These are phyloP conservation scores for Pleurotus tuoliensis DNA, from an alignment of 768 basidiomycete species.

Conservation along the genomic window DNA sequence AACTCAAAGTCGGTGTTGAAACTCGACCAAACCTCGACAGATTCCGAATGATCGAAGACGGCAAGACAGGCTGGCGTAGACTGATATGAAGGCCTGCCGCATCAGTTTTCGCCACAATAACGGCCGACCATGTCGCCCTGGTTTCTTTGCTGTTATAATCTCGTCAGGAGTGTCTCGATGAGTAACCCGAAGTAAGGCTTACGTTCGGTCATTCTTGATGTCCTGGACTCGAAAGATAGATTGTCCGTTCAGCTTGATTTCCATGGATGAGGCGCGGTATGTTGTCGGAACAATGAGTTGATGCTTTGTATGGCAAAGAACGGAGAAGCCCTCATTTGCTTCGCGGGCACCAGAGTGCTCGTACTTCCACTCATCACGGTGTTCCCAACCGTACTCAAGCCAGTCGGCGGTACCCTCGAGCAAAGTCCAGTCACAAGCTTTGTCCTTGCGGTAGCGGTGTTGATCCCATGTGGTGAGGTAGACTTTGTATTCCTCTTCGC, in stretches of 20 bases:
- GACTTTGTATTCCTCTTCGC: conserved; percentile 12
- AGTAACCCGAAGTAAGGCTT: neutral
- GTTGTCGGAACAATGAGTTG: conserved; percentile 9
- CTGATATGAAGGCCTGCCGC: conserved; percentile 7
- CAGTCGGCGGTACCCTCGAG: conserved; percentile 5
- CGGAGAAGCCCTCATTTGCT: neutral
- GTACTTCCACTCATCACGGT: conserved; percentile 13
- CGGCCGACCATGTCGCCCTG: conserved; percentile 8
- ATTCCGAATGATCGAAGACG: conserved; percentile 8
- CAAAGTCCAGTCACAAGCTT: conserved; percentile 8
- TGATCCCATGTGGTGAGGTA: conserved; percentile 13
- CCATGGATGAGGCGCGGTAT: conserved; percentile 5
- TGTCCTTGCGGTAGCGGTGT: conserved; percentile 5
- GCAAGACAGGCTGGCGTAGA: neutral
- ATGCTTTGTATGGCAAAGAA: conserved; percentile 11
- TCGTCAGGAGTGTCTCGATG: neutral
- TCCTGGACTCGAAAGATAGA: conserved; percentile 8
- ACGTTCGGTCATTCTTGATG: conserved; percentile 7
- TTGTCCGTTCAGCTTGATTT: conserved; percentile 10
- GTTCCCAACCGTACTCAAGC: conserved; percentile 10
- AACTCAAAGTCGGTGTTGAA: conserved; percentile 8
- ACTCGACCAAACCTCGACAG: conserved; percentile 6
- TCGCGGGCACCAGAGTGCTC: conserved; percentile 11
- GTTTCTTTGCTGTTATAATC: conserved; percentile 6
- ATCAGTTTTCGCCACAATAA: neutral